These are phyloP conservation scores for Aureobasidium sp. DNA, from an alignment of 2,329 filamentous ascomycete genomes.

Conservation along the genomic window DNA sequence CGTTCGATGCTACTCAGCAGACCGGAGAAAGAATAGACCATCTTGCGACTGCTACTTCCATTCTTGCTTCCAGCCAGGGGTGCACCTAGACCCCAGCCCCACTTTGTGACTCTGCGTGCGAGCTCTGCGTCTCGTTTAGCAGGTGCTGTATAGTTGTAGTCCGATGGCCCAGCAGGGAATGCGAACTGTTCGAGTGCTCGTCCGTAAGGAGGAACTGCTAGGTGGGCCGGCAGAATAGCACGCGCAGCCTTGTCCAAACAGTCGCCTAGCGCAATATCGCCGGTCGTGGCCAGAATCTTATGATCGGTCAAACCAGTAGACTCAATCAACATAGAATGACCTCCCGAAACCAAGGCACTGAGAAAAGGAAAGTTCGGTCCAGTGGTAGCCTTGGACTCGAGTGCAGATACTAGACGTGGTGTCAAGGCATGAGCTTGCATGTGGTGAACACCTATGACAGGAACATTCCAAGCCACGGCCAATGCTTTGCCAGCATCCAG, in stretches of 20 bases:
- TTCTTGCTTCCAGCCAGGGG: constrained; percentile 55
- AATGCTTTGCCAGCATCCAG: constrained; percentile 82
- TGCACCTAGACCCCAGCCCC: constrained; percentile 62
- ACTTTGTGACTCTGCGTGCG: constrained; percentile 39
- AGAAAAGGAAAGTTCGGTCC: constrained; percentile 68
- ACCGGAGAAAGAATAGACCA: constrained; percentile 70
- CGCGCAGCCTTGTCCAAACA: constrained; percentile 83
- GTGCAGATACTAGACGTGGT: constrained; percentile 64
- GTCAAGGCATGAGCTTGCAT: constrained; percentile 97
- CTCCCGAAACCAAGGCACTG: constrained; percentile 82
- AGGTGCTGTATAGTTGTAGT: constrained; percentile 55
- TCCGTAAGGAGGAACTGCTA: constrained; percentile 71
- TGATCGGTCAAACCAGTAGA: constrained; percentile 64
- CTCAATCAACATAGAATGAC: constrained; percentile 80
- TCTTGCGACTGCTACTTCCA: constrained; percentile 34
- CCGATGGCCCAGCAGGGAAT: constrained; percentile 48
- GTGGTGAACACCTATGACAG: constrained; percentile 82
- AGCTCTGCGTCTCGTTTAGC: constrained; percentile 53
- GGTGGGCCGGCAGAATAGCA: constrained; percentile 57
- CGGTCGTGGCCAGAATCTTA: constrained; percentile 62
- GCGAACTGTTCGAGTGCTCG: constrained; percentile 72
- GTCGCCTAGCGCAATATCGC: constrained; percentile 84
- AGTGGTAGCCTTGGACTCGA: constrained; percentile 33
- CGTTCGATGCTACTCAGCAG: constrained; percentile 59
- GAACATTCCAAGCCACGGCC: constrained; percentile 72